Evolutionary conservation across 306 rosid species (phyloP).

Genomic region (Ziziphus jujuba): DNA sequence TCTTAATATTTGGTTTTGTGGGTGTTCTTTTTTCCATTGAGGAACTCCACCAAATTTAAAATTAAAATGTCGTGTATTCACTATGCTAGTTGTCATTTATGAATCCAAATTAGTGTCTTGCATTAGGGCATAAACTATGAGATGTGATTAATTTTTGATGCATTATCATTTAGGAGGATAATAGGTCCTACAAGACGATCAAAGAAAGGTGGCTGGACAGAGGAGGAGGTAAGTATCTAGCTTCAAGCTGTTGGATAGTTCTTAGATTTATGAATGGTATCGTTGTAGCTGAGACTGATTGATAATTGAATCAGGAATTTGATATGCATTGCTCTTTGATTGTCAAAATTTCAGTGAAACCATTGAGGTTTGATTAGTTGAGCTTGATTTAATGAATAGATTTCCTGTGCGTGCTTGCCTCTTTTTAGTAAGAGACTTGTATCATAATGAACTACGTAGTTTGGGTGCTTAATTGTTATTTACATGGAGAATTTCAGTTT

Average conservation of each 20-base stretch:
- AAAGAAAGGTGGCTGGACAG: constrained; percentile 49
- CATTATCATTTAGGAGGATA: constrained; percentile 22
- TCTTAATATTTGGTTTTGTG: no score
- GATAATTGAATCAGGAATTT: not conserved
- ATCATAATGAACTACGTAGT: no score
- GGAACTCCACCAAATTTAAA: no score
- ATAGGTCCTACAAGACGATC: constrained; percentile 44
- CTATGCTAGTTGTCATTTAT: no score
- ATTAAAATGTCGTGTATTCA: not conserved
- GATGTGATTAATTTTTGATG: constrained; percentile 6
- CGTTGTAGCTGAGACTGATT: not conserved
- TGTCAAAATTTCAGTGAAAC: not conserved
- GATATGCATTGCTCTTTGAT: not conserved
- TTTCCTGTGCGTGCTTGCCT: no score
- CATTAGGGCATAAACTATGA: not conserved
- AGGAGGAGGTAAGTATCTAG: constrained; percentile 32
- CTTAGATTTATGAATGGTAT: not conserved
- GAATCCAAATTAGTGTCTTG: not conserved
- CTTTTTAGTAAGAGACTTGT: no score
- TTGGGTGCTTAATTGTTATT: not conserved
- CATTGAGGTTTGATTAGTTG: not conserved
- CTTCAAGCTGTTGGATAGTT: constrained; percentile 6
- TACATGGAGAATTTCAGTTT: constrained; percentile 5
- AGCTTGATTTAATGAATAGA: no score
- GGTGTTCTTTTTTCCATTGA: no score